phyloP scores from a whole-genome alignment of 768 basidiomycete species.

The Boletus patriciae region DNA sequence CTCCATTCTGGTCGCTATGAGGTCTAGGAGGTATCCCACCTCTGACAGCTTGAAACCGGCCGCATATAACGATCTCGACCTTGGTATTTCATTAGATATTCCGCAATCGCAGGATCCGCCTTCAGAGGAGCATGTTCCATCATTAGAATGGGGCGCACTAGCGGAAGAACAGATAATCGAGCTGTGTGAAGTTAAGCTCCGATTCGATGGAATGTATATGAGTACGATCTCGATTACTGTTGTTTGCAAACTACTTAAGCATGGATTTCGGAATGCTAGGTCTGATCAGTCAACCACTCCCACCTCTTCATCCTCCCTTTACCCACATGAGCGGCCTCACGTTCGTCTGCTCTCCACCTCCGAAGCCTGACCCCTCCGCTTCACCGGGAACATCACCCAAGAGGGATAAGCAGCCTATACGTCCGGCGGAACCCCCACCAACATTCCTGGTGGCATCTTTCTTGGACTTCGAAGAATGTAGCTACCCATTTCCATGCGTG shows the following conservation, averaged over 20 bases:
- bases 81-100: slow-evolving; percentile 34
- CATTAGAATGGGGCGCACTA: slow-evolving; percentile 50
- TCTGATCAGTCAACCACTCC: slow-evolving; percentile 44
- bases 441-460: slow-evolving; percentile 53
- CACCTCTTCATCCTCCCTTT: slow-evolving; percentile 42
- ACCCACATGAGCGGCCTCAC: slow-evolving; percentile 43
- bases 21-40: slow-evolving; percentile 51
- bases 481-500: not conserved
- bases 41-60: slow-evolving; percentile 28
- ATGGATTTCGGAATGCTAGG: slow-evolving; percentile 29
- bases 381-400: slow-evolving; percentile 28
- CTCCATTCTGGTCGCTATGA: slow-evolving; percentile 62
- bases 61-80: slow-evolving; percentile 43
- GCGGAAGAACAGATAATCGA: slow-evolving; percentile 62
- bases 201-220: slow-evolving; percentile 44
- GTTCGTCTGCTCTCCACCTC: slow-evolving; percentile 46
- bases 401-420: slow-evolving; percentile 26
- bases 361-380: slow-evolving; percentile 25
- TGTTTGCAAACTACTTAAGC: slow-evolving; percentile 2
- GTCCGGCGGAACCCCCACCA: slow-evolving; percentile 30
- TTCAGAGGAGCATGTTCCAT: slow-evolving; percentile 24
- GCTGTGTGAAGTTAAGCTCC: slow-evolving; percentile 57
- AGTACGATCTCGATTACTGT: slow-evolving; percentile 36
- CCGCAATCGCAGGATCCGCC: slow-evolving; percentile 12
- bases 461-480: slow-evolving; percentile 65